Conservation (phyloP, 495 filamentous ascomycete genomes). For the Baudoinia panamericana region DNA sequence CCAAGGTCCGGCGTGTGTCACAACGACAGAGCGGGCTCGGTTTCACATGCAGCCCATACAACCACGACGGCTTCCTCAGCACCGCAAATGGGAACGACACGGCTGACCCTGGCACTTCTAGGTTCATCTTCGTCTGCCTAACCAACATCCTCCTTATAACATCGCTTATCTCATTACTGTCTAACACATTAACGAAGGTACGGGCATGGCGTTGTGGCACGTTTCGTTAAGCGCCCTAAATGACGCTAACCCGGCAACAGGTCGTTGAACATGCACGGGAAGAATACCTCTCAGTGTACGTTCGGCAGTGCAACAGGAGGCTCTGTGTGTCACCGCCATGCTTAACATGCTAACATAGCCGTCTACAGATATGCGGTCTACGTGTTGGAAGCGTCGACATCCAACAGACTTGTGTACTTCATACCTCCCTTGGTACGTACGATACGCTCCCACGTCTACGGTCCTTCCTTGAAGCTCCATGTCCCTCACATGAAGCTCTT, state of each 20-base stretch:
- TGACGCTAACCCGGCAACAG: constrained; percentile 18
- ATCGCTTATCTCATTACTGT: constrained; percentile 80
- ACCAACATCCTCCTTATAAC: constrained; percentile 88
- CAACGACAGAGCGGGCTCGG: no score
- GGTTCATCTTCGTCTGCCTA: constrained; percentile 60
- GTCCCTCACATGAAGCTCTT: no score
- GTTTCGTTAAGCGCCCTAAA: constrained; percentile 9
- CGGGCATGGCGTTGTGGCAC: constrained; percentile 7
- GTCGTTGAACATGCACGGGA: constrained; percentile 30
- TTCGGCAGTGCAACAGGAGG: constrained; percentile 3
- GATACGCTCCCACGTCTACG: no score
- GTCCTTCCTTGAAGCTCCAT: no score
- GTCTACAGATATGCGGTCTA: constrained; percentile 30
- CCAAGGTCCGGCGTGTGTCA: no score
- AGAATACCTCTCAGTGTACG: constrained; percentile 31
- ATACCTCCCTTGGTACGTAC: constrained; percentile 31
- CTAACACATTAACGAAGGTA: constrained; percentile 78
- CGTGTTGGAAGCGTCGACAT: constrained; percentile 31
- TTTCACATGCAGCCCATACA: no score
- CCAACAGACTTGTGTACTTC: constrained; percentile 31
- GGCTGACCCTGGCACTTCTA: no score
- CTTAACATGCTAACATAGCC: no score
- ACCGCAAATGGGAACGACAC: no score
- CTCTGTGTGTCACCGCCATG: no score
- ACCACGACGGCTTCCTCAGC: no score